Percentiles rank a stretch among this genome's conserved stretches.
phyloP scores from a whole-genome alignment of 148 eudicot genomes.

The Chenopodium formosanum region DNA sequence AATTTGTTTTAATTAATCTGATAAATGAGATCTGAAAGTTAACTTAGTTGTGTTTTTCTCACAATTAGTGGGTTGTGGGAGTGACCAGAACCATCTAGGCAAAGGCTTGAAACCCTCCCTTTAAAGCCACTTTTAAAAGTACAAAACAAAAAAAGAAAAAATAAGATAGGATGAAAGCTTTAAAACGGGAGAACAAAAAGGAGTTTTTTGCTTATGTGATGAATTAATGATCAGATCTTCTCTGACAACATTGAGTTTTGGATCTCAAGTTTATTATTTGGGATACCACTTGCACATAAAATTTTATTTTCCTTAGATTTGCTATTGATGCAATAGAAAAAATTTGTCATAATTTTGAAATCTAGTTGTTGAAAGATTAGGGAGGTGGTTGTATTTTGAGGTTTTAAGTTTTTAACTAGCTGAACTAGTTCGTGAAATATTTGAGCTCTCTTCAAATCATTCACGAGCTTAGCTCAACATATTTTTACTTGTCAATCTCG shows the following conservation, averaged over 20 bases:
- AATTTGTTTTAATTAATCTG: not conserved
- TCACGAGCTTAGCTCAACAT: too few relatives aligned
- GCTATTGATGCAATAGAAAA: not conserved
- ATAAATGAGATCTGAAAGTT: not conserved
- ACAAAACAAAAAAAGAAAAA: too few relatives aligned
- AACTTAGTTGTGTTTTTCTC: not conserved
- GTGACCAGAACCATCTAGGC: not conserved
- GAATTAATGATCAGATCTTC: not conserved
- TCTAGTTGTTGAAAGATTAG: too few relatives aligned
- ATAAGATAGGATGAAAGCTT: not conserved
- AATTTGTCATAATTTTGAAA: too few relatives aligned
- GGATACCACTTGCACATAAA: slow-evolving; percentile 14
- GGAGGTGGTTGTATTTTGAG: too few relatives aligned
- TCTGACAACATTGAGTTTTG: not conserved
- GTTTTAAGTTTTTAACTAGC: too few relatives aligned
- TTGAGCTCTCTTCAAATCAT: too few relatives aligned
- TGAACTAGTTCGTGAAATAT: too few relatives aligned
- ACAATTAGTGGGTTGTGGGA: not conserved
- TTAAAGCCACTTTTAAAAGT: not conserved
- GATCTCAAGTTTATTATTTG: not conserved
- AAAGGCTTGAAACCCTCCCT: not conserved
- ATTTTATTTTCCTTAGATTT: not conserved
- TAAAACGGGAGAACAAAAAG: not conserved
- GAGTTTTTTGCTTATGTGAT: not conserved
- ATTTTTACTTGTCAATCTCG: too few relatives aligned